phyloP scores from a whole-genome alignment of 345 rosid species.

The Aquilaria malaccensis region DNA sequence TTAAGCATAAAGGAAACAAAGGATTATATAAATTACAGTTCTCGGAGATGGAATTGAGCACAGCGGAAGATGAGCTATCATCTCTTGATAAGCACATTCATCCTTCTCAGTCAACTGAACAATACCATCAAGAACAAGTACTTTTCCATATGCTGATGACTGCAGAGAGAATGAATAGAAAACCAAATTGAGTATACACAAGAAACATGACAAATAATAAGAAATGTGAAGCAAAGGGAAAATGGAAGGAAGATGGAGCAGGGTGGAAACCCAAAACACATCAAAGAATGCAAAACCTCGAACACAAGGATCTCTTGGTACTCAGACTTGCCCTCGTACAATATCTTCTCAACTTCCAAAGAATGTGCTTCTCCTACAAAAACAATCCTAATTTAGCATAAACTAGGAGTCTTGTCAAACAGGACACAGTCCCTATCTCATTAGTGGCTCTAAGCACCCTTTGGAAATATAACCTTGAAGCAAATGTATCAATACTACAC shows the following conservation, averaged over 20 bases:
- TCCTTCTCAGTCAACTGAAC: constrained; percentile 95
- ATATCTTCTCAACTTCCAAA: constrained; percentile 63
- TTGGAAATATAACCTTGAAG: too few relatives aligned
- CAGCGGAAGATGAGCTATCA: constrained; percentile 95
- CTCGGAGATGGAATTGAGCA: constrained; percentile 84
- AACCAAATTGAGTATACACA: background rate
- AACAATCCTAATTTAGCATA: background rate
- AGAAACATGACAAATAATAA: background rate
- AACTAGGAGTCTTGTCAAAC: too few relatives aligned
- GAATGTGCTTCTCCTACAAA: constrained; percentile 92
- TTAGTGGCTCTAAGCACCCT: too few relatives aligned
- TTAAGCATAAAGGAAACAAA: background rate
- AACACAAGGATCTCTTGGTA: constrained; percentile 91
- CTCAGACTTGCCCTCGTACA: constrained; percentile 71
- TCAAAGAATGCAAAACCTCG: constrained; percentile 42
- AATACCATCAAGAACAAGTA: constrained; percentile 96
- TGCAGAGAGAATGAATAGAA: constrained; percentile 26
- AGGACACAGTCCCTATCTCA: too few relatives aligned
- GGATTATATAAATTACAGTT: constrained; percentile 34
- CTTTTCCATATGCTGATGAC: constrained; percentile 87
- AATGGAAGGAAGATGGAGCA: background rate
- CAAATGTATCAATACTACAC: too few relatives aligned
- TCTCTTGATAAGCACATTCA: constrained; percentile 98
- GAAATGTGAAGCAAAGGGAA: background rate
- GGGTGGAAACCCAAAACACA: constrained; percentile 2